Percentiles rank a stretch among this genome's conserved stretches.
phyloP scores from a whole-genome alignment of 495 filamentous ascomycete species.

The Talaromyces adpressus region DNA sequence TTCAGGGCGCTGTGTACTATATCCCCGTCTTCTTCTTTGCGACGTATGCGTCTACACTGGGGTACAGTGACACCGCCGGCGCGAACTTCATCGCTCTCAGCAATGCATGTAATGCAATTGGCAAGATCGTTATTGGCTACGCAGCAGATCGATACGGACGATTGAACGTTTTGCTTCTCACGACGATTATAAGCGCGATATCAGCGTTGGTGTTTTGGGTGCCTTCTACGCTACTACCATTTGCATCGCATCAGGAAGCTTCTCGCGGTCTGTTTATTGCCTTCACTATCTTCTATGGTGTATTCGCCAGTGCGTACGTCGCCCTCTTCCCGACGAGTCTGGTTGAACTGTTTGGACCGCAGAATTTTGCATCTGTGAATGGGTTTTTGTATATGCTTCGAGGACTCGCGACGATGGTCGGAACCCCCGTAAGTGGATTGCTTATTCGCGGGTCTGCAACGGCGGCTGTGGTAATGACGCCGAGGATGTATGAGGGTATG shows the following conservation, averaged over 20 bases:
- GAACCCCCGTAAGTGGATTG: conserved; percentile 34
- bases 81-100: conserved; percentile 18
- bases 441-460: conserved; percentile 21
- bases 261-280: conserved; percentile 26
- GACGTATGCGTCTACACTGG: conserved; percentile 9
- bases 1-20: conserved; percentile 15
- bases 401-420: conserved; percentile 31
- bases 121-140: conserved; percentile 15
- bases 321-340: conserved; percentile 33
- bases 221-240: conserved; percentile 19
- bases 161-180: conserved; percentile 29
- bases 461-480: not conserved
- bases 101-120: conserved; percentile 20
- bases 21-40: conserved; percentile 19
- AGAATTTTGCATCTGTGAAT: conserved; percentile 35
- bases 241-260: conserved; percentile 8
- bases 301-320: conserved; percentile 34
- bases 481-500: conserved; percentile 23
- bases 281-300: conserved; percentile 31
- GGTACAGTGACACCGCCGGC: conserved; percentile 11
- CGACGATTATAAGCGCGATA: conserved; percentile 30
- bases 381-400: conserved; percentile 37
- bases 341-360: conserved; percentile 34
- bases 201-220: conserved; percentile 32
- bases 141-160: conserved; percentile 26